phyloP scores from a whole-genome alignment of 192 early-diverging fungal genomes.

The Coemansia asiatica region DNA sequence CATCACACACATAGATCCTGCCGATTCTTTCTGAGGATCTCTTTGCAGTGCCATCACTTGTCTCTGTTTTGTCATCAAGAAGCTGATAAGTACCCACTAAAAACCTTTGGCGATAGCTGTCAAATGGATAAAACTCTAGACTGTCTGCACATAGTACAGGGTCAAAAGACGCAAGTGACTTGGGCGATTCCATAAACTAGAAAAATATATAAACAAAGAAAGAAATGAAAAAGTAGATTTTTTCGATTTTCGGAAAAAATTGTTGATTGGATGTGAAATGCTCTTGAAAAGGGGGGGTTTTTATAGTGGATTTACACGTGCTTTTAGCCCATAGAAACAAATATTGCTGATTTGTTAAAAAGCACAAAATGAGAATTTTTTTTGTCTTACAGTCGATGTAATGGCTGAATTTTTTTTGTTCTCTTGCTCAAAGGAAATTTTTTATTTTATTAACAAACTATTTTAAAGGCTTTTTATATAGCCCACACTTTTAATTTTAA shows the following conservation, averaged over 20 bases:
- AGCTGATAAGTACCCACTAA: conserved; percentile 76
- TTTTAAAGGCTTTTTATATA: neutral
- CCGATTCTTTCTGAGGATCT: conserved; percentile 63
- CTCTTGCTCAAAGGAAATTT: neutral
- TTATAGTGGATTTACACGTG: neutral
- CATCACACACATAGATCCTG: conserved; percentile 64
- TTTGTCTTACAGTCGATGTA: no score
- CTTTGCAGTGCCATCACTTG: conserved; percentile 3
- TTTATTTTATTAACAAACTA: no score
- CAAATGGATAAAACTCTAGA: conserved; percentile 69
- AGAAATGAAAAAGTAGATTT: neutral
- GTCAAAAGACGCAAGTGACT: conserved; percentile 59
- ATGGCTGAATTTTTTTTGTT: no score
- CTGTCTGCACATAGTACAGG: conserved; percentile 72
- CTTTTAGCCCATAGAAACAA: no score
- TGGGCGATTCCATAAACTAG: neutral
- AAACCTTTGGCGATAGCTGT: conserved; percentile 43
- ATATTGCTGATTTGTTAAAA: no score
- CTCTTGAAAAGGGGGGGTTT: no score
- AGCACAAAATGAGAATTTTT: no score
- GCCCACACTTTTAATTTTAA: no score
- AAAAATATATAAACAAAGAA: neutral
- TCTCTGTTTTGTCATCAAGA: conserved; percentile 9
- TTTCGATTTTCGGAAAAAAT: no score
- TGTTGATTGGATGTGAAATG: no score